These are phyloP conservation scores for Lachancea meyersii DNA, from an alignment of 805 yeast genomes.

Conservation along the genomic window DNA sequence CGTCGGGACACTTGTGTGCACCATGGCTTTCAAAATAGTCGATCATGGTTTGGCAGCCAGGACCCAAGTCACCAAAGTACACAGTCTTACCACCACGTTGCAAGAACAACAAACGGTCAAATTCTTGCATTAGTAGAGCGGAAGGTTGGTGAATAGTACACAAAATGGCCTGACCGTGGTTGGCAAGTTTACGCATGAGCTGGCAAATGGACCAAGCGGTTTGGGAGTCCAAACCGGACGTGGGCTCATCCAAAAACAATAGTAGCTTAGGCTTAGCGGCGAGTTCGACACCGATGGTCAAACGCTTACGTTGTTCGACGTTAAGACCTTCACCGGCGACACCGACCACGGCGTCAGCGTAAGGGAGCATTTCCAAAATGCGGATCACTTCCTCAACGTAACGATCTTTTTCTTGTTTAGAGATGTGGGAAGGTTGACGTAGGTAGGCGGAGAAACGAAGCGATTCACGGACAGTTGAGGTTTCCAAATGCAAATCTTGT, in stretches of 20 bases:
- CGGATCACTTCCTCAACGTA: slow-evolving; percentile 66
- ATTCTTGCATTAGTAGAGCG: slow-evolving; percentile 59
- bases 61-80: slow-evolving; percentile 73
- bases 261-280: slow-evolving; percentile 62
- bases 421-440: slow-evolving; percentile 58
- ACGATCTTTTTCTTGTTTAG: slow-evolving; percentile 52
- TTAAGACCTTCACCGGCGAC: slow-evolving; percentile 65
- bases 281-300: slow-evolving; percentile 66
- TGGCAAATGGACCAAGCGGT: slow-evolving; percentile 66
- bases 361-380: slow-evolving; percentile 59
- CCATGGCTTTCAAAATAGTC: slow-evolving; percentile 62
- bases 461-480: slow-evolving; percentile 70
- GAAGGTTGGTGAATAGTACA: slow-evolving; percentile 80
- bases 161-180: slow-evolving; percentile 67
- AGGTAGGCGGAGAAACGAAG: slow-evolving; percentile 63
- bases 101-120: slow-evolving; percentile 60
- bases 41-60: slow-evolving; percentile 50
- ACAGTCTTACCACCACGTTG: slow-evolving; percentile 76
- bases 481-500: slow-evolving; percentile 67
- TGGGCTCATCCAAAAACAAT: slow-evolving; percentile 65
- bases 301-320: slow-evolving; percentile 61
- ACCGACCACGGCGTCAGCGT: slow-evolving; percentile 78
- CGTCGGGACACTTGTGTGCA: slow-evolving; percentile 57
- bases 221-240: slow-evolving; percentile 64
- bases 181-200: slow-evolving; percentile 59